Conservation (phyloP, 1,284 basidiomycete species). For the Cryptococcus sp. region DNA sequence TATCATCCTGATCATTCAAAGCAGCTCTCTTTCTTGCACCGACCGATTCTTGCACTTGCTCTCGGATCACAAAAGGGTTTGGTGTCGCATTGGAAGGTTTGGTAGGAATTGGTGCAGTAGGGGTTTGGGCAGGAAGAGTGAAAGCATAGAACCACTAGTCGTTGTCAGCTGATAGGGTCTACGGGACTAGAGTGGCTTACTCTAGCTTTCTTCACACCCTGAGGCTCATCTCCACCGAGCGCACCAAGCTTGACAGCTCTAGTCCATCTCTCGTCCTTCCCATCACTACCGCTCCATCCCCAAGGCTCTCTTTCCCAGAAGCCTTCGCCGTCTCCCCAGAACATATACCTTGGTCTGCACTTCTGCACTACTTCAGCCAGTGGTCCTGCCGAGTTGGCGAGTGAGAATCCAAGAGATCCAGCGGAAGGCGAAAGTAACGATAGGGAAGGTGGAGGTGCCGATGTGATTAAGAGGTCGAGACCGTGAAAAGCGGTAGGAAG, state of each 20-base stretch:
- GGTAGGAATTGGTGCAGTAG: constrained; percentile 23
- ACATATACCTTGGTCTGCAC: constrained; percentile 41
- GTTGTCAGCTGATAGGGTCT: not conserved
- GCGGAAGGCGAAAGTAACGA: constrained; percentile 60
- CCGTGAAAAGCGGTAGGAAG: constrained; percentile 52
- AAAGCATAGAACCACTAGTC: constrained; percentile 73
- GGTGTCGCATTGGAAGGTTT: constrained; percentile 37
- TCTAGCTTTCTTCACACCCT: constrained; percentile 68
- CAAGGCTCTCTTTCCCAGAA: constrained; percentile 95
- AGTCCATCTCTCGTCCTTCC: constrained; percentile 56
- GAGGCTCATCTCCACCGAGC: constrained; percentile 61
- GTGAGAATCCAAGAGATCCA: constrained; percentile 48
- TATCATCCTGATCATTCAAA: constrained; percentile 30
- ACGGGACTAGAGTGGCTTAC: constrained; percentile 51
- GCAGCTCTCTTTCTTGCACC: constrained; percentile 59
- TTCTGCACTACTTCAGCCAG: constrained; percentile 62
- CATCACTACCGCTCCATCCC: constrained; percentile 66
- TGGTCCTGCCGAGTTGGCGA: constrained; percentile 54
- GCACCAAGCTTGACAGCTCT: constrained; percentile 78
- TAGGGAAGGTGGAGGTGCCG: constrained; percentile 69
- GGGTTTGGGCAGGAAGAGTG: constrained; percentile 54
- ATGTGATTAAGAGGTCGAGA: constrained; percentile 78
- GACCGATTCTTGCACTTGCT: not conserved
- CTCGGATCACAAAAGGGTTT: constrained; percentile 28
- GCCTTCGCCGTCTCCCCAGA: constrained; percentile 54